Conservation (phyloP, 345 rosid genomes). For the Abelmoschus esculentus region DNA sequence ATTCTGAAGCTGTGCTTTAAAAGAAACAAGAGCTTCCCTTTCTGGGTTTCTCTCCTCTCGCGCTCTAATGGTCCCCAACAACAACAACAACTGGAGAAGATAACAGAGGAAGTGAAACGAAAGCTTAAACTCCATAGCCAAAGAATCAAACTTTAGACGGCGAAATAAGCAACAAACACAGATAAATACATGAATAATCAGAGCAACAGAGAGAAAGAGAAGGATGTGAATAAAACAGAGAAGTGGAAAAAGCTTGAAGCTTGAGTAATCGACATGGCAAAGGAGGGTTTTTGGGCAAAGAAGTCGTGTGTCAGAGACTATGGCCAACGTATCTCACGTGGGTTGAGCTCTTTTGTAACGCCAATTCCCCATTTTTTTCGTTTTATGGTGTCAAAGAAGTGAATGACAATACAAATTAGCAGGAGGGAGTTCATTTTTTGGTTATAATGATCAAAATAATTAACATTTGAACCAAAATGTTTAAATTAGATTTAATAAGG, state of each 20-base stretch:
- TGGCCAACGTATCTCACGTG: constrained; percentile 39
- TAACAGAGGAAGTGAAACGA: constrained; percentile 14
- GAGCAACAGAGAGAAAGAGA: neutral
- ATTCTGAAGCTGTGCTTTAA: constrained; percentile 38
- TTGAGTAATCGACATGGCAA: constrained; percentile 24
- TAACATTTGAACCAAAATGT: neutral
- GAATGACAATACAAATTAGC: no score
- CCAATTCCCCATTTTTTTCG: constrained; percentile 9
- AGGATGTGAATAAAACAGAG: constrained; percentile 5
- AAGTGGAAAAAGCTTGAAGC: neutral
- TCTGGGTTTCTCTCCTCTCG: constrained; percentile 27
- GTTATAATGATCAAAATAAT: no score
- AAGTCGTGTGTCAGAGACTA: neutral
- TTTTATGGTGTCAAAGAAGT: neutral
- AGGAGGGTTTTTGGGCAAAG: neutral
- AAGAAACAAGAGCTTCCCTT: constrained; percentile 31
- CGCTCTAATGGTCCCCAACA: constrained; percentile 15
- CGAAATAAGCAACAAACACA: neutral
- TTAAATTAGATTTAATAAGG: no score
- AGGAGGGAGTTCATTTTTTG: no score
- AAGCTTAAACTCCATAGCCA: constrained; percentile 22
- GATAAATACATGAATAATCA: neutral
- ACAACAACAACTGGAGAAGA: constrained; percentile 4
- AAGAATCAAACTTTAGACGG: neutral
- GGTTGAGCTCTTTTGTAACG: constrained; percentile 27